phyloP scores from a whole-genome alignment of 2,329 filamentous ascomycete genomes.

The Alternaria gaisen region DNA sequence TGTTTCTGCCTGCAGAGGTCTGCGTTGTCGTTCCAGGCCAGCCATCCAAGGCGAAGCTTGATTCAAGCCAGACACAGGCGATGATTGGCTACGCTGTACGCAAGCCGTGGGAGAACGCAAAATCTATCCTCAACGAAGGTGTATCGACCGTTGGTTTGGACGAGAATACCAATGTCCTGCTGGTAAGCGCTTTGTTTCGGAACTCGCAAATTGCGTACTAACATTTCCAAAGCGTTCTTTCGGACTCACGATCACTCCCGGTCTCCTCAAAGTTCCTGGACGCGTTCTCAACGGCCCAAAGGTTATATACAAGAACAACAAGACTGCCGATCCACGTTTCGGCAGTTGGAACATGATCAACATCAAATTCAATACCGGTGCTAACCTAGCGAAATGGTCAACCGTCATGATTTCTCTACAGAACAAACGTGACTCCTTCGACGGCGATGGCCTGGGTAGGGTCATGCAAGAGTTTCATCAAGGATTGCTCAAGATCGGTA shows the following conservation, averaged over 20 bases:
- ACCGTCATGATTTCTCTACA: slow-evolving; percentile 22
- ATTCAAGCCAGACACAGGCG: slow-evolving; percentile 36
- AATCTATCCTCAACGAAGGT: slow-evolving; percentile 23
- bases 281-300: slow-evolving; percentile 70
- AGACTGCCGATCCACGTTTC: no score
- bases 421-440: slow-evolving; percentile 13
- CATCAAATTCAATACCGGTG: slow-evolving; percentile 27
- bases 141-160: slow-evolving; percentile 27
- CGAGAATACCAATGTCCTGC: no score
- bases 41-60: slow-evolving; percentile 32
- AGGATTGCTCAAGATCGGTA: slow-evolving; percentile 19
- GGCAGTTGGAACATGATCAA: slow-evolving; percentile 63
- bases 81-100: slow-evolving; percentile 43
- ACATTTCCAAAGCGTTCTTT: no score
- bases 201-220: no score
- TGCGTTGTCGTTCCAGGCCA: slow-evolving; percentile 38
- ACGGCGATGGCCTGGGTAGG: no score
- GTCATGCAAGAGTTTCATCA: slow-evolving; percentile 24
- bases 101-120: slow-evolving; percentile 35
- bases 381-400: slow-evolving; percentile 21
- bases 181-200: no score
- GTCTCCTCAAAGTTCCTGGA: no score
- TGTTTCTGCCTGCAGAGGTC: slow-evolving; percentile 36
- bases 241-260: no score
- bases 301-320: no score